Conservation (phyloP, 805 yeast genomes). For the Yamadazyma phyllophila region DNA sequence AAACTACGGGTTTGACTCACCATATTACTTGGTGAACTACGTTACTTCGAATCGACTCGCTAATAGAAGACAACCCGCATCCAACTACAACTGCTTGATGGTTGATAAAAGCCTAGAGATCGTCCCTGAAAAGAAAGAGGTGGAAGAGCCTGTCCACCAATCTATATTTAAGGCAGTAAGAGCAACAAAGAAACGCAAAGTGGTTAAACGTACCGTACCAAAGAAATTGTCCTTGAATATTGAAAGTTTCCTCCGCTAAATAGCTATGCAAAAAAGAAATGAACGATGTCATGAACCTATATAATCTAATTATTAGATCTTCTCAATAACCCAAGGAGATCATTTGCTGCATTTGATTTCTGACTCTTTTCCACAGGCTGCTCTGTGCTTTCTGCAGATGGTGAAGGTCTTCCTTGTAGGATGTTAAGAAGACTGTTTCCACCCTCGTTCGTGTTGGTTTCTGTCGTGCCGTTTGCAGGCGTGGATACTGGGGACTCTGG, state of each 20-base stretch:
- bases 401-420: not conserved
- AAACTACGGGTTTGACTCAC: slow-evolving; percentile 1
- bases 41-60: slow-evolving; percentile 9
- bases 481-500: not conserved
- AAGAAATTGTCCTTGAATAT: not conserved
- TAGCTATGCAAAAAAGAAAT: not conserved
- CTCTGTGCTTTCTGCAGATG: not conserved
- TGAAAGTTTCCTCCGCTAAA: not conserved
- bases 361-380: not conserved
- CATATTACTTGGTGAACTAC: slow-evolving; percentile 6
- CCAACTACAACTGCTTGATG: slow-evolving; percentile 4
- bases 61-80: slow-evolving; percentile 4
- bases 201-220: not conserved
- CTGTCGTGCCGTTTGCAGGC: not conserved
- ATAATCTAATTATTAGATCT: slow-evolving; percentile 11
- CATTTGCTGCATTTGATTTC: slow-evolving; percentile 18
- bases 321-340: slow-evolving; percentile 21
- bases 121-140: not conserved
- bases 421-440: slow-evolving; percentile 5
- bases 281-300: not conserved
- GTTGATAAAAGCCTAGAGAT: slow-evolving; percentile 5
- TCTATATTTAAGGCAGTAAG: not conserved
- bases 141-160: not conserved
- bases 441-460: not conserved
- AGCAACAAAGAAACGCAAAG: not conserved